A percentile compares a stretch with the other conserved stretches of the same genome.
Evolutionary conservation across 2,329 filamentous ascomycete genomes (phyloP).

Genomic region (Exophiala xenobiotica): DNA sequence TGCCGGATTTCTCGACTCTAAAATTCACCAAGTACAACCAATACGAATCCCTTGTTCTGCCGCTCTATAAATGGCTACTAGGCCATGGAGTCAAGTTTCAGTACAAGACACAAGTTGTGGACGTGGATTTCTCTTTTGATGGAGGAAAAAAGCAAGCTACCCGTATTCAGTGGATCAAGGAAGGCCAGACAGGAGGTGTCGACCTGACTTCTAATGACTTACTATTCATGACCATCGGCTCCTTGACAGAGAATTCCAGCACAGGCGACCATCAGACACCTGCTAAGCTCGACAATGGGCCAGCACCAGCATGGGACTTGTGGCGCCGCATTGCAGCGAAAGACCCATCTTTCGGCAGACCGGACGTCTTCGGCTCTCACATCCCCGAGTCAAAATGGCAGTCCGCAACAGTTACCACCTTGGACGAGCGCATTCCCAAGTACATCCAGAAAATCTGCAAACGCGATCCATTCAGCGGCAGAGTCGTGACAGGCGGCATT

Average conservation of each 20-base stretch:
- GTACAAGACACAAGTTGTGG: constrained; percentile 31
- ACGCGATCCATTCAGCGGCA: constrained; percentile 34
- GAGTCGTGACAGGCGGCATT: constrained; percentile 38
- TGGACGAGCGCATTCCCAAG: constrained; percentile 26
- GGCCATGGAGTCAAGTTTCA: constrained; percentile 33
- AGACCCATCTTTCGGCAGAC: constrained; percentile 39
- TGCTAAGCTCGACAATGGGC: constrained; percentile 34
- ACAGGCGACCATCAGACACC: constrained; percentile 37
- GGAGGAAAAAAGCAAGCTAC: constrained; percentile 30
- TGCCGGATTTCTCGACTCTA: constrained; percentile 25
- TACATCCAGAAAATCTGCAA: constrained; percentile 36
- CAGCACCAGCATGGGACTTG: constrained; percentile 43
- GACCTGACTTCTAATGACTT: constrained; percentile 36
- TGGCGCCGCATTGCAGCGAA: constrained; percentile 43
- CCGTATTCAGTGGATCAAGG: constrained; percentile 28
- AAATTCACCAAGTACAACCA: constrained; percentile 32
- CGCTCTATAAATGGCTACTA: constrained; percentile 30
- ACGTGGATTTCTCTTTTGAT: constrained; percentile 30
- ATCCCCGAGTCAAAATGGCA: constrained; percentile 40
- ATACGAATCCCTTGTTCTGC: constrained; percentile 32
- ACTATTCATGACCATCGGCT: constrained; percentile 43
- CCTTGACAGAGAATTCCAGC: constrained; percentile 39
- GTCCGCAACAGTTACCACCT: constrained; percentile 43
- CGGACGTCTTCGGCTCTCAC: constrained; percentile 43
- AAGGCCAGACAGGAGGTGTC: constrained; percentile 29